Percentiles rank a stretch among this genome's conserved stretches.
These are phyloP conservation scores for Epichloe amarillans DNA, from an alignment of 2,329 filamentous ascomycete genomes.

Conservation along the genomic window DNA sequence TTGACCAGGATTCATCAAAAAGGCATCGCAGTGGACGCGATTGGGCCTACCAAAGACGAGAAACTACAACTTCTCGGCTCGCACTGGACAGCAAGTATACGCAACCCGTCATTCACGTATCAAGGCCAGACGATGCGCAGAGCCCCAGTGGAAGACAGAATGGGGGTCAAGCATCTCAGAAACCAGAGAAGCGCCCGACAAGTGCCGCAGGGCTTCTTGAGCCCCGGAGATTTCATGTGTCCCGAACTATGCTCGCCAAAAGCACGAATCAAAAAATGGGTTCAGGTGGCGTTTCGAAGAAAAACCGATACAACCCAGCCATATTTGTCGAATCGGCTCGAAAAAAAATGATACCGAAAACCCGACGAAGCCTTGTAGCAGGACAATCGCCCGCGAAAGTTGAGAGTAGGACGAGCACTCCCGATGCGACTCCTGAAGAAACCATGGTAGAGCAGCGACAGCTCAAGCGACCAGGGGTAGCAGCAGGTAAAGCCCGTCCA, in stretches of 20 bases:
- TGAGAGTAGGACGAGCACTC: neutral
- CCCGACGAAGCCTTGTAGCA: constrained; percentile 10
- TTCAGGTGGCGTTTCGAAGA: constrained; percentile 25
- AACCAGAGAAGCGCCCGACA: neutral
- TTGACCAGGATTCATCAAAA: constrained; percentile 39
- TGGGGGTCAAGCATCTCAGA: neutral
- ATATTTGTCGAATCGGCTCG: constrained; percentile 43
- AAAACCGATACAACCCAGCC: constrained; percentile 28
- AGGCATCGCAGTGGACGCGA: constrained; percentile 35
- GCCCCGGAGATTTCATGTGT: constrained; percentile 43
- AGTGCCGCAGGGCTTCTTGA: constrained; percentile 13
- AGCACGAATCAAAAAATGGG: constrained; percentile 9
- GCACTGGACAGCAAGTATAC: neutral
- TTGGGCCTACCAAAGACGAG: constrained; percentile 44
- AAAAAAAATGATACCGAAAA: constrained; percentile 16
- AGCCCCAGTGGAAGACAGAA: constrained; percentile 7
- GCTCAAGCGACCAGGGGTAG: constrained; percentile 21
- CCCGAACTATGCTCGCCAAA: constrained; percentile 29
- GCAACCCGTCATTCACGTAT: constrained; percentile 35
- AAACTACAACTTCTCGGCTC: constrained; percentile 17
- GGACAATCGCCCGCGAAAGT: constrained; percentile 2
- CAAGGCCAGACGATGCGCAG: constrained; percentile 23
- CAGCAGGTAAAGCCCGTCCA: constrained; percentile 11
- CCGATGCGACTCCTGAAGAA: constrained; percentile 1
- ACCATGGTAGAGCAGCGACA: constrained; percentile 11